phyloP scores from a whole-genome alignment of 1,139 yeast species.

The Wickerhamomyces sp. region DNA sequence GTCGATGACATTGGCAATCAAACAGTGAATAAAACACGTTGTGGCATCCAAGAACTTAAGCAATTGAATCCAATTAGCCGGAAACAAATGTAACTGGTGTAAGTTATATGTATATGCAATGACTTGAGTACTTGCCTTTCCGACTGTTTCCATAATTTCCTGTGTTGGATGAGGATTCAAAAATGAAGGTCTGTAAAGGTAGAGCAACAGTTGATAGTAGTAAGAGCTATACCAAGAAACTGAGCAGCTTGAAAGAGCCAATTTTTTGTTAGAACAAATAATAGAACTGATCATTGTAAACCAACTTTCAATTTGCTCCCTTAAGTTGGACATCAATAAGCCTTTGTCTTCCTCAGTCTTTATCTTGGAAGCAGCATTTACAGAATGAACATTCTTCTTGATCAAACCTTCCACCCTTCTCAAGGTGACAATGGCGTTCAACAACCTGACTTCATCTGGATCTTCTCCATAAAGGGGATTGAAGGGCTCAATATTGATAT shows the following conservation, averaged over 20 bases:
- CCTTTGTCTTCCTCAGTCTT: constrained; percentile 26
- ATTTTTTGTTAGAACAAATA: constrained; percentile 17
- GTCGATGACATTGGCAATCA: constrained; percentile 42
- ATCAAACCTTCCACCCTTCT: constrained; percentile 40
- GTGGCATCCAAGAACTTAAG: constrained; percentile 40
- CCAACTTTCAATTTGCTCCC: constrained; percentile 39
- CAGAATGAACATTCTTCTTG: constrained; percentile 37
- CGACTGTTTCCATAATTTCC: constrained; percentile 32
- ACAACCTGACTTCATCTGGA: constrained; percentile 33
- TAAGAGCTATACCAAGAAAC: constrained; percentile 42
- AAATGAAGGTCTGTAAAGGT: constrained; percentile 43
- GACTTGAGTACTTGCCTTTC: constrained; percentile 36
- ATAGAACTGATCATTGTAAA: constrained; percentile 28
- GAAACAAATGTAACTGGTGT: constrained; percentile 37
- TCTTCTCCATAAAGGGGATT: constrained; percentile 33
- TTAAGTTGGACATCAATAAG: constrained; percentile 27
- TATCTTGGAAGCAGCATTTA: constrained; percentile 28
- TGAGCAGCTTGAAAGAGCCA: constrained; percentile 34
- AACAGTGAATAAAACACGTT: constrained; percentile 39
- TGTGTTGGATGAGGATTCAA: constrained; percentile 38
- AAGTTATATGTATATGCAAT: constrained; percentile 37
- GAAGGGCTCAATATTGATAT: constrained; percentile 41
- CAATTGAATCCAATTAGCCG: constrained; percentile 44
- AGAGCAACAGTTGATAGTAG: constrained; percentile 38
- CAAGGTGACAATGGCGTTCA: constrained; percentile 35